Base-by-base conservation (phyloP, 108 stramenopile genomes). In the Parmales sp. region DNA sequence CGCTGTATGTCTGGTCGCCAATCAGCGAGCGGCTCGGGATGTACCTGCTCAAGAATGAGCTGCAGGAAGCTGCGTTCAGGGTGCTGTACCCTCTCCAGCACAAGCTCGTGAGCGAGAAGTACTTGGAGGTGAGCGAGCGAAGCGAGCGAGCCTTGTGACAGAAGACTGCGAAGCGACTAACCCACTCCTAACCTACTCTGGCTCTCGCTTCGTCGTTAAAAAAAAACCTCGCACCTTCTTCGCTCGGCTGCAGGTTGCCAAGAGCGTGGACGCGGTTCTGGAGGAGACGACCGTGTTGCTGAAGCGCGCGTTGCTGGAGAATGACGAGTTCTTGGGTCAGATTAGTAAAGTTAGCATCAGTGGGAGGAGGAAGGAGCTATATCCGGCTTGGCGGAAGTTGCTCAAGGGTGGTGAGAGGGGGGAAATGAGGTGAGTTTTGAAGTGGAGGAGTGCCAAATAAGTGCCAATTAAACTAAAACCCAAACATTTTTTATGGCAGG, bases 61-160 rank as follows among this genome's bases (percentile, higher is more conserved):
- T 93, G 25, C 90, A 93, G 68, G 86, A 85, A 48, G 83, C 84
- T 38, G 88, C 92, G 45, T 93, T 93, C 72, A 74, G 76, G 20
- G 76, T 83, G 7, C 73, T 87, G 7, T 90, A 86, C 51, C 80
- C 72, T 18, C 76, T 77, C 31, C 87, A 89, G 51, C 84, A 86
- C 54, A 50, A 77, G 23, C 66, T 66, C 29, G 85, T 86, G 38
- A 44, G 65, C 6, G 1, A 34, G 1, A 64, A 63, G 39, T n/a
- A n/a, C n/a, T 38, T 77, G 16, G 49, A 68, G 8, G 43, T 69
- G 11, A 79, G 67, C 9, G 67, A 79, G 6, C 68, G 83, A 20
- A 28, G 63, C 76, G 37, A 46, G 54, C 69, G 73, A 37, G 51
- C n/a, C n/a, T n/a, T n/a, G n/a, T n/a, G n/a, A n/a, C n/a, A n/a